phyloP scores from a whole-genome alignment of 768 basidiomycete genomes.

The Naganishia antarctica region DNA sequence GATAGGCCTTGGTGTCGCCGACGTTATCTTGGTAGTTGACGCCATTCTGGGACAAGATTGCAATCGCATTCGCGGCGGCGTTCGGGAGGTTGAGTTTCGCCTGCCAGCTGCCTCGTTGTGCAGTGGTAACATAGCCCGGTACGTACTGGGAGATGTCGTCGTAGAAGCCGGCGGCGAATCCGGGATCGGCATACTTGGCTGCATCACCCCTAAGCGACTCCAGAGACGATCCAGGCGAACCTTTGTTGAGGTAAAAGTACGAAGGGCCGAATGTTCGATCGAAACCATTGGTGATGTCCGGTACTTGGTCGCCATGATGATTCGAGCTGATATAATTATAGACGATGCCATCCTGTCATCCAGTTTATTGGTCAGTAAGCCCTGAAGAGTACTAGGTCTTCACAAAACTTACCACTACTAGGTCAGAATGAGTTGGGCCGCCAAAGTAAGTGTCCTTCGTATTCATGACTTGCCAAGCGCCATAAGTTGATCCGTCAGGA shows the following conservation, averaged over 20 bases:
- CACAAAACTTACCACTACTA: slow-evolving; percentile 36
- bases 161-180: slow-evolving; percentile 34
- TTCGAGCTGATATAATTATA: slow-evolving; percentile 26
- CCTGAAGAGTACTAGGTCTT: no score
- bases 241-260: slow-evolving; percentile 30
- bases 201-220: slow-evolving; percentile 17
- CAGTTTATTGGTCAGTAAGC: no score
- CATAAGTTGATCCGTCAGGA: slow-evolving; percentile 28
- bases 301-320: slow-evolving; percentile 32
- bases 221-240: slow-evolving; percentile 7
- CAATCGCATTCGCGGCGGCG: slow-evolving; percentile 28
- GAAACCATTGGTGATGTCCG: slow-evolving; percentile 35
- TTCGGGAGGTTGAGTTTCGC: slow-evolving; percentile 30
- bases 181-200: slow-evolving; percentile 11
- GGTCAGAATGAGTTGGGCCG: slow-evolving; percentile 32
- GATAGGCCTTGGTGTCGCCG: slow-evolving; percentile 15
- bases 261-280: slow-evolving; percentile 38
- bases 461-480: slow-evolving; percentile 35
- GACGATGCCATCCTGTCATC: slow-evolving; percentile 1
- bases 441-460: slow-evolving; percentile 33
- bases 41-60: slow-evolving; percentile 31
- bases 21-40: slow-evolving; percentile 36
- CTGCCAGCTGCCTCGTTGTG: slow-evolving; percentile 26
- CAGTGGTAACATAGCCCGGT: slow-evolving; percentile 27
- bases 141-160: slow-evolving; percentile 31